Evolutionary conservation across 2,329 filamentous ascomycete genomes (phyloP).

Genomic region (Nemania abortiva): DNA sequence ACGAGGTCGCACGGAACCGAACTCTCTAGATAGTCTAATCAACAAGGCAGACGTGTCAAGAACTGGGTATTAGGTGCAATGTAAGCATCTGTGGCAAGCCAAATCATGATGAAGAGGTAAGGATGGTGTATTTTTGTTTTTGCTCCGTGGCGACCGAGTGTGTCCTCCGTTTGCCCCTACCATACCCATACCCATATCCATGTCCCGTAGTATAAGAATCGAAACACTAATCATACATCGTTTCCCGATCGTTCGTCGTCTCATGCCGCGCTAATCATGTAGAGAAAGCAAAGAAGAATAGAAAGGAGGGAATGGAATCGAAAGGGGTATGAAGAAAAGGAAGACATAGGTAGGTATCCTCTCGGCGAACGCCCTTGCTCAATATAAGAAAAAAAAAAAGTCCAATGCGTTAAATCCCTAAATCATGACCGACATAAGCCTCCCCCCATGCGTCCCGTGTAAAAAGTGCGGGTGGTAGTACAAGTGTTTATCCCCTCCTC

Average conservation of each 20-base stretch:
- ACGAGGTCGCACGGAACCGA: neutral
- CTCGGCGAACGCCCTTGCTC: constrained; percentile 39
- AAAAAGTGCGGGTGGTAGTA: constrained; percentile 42
- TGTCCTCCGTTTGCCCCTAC: constrained; percentile 23
- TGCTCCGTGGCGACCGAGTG: constrained; percentile 14
- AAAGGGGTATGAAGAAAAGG: constrained; percentile 23
- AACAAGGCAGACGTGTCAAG: neutral
- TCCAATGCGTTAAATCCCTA: constrained; percentile 40
- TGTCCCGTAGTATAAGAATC: neutral
- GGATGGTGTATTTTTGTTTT: constrained; percentile 30
- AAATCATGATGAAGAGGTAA: constrained; percentile 18
- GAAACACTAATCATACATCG: constrained; percentile 40
- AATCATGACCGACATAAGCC: constrained; percentile 26
- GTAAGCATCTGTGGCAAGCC: neutral
- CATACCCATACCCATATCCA: constrained; percentile 3
- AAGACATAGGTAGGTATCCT: constrained; percentile 21
- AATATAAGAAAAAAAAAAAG: constrained; percentile 20
- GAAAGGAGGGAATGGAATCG: constrained; percentile 13
- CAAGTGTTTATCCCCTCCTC: constrained; percentile 29
- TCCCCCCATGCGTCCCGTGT: constrained; percentile 35
- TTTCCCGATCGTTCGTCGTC: constrained; percentile 36
- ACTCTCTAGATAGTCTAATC: neutral
- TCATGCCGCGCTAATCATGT: constrained; percentile 20
- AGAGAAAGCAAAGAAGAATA: constrained; percentile 28
- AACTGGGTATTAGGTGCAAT: neutral